A percentile compares a stretch with the other conserved stretches of the same genome.
Evolutionary conservation across 352 stramenopile genomes (phyloP).

Genomic region (Pythium rhizo-oryzae): DNA sequence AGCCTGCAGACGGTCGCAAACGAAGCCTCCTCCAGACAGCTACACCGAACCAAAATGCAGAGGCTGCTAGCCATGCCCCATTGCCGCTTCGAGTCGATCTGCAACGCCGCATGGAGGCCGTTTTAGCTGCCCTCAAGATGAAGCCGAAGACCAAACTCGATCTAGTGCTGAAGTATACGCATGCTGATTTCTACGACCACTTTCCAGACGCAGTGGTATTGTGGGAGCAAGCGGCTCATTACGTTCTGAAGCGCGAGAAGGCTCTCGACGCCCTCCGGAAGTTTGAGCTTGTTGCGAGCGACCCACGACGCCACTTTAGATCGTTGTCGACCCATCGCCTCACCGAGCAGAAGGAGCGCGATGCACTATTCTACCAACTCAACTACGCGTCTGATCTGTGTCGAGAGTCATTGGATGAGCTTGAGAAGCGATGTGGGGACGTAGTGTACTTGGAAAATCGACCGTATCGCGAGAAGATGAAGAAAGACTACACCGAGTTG

Average conservation of each 20-base stretch:
- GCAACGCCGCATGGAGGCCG: conserved; percentile 60
- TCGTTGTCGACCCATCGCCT: conserved; percentile 68
- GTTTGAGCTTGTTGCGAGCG: conserved; percentile 55
- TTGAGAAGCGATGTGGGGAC: conserved; percentile 49
- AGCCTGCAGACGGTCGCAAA: background rate
- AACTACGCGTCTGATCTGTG: conserved; percentile 53
- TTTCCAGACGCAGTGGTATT: conserved; percentile 63
- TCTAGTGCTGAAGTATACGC: conserved; percentile 78
- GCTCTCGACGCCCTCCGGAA: conserved; percentile 26
- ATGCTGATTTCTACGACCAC: conserved; percentile 52
- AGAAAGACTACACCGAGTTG: conserved; percentile 76
- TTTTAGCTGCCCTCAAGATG: conserved; percentile 49
- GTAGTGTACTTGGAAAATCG: conserved; percentile 44
- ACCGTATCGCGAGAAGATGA: conserved; percentile 69
- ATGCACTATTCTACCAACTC: conserved; percentile 58
- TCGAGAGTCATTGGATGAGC: conserved; percentile 48
- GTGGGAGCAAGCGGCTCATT: conserved; percentile 56
- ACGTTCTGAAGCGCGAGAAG: conserved; percentile 45
- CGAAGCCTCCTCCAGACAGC: background rate
- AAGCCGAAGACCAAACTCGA: conserved; percentile 59
- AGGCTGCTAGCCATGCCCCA: conserved; percentile 38
- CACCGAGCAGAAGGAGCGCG: conserved; percentile 63
- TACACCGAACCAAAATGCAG: background rate
- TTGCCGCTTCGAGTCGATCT: conserved; percentile 59
- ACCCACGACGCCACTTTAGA: conserved; percentile 68